Evolutionary conservation across 805 yeast species (phyloP), one percentile per base, ranked within the genome.

Genomic region (Saccharomycopsis sp.): DNA sequence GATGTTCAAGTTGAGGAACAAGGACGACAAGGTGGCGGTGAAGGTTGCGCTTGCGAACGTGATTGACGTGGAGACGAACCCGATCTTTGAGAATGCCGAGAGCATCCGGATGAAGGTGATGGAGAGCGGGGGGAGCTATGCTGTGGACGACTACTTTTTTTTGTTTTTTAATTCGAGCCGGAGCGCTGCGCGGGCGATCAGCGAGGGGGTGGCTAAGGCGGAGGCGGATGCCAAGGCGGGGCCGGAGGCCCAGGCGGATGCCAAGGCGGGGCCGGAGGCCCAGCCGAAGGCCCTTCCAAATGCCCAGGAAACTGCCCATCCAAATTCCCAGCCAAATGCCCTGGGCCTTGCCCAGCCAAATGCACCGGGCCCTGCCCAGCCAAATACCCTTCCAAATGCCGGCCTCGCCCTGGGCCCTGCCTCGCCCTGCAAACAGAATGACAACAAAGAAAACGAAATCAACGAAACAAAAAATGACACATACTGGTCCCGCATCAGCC

Each of bases 31-130:
- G 60, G 94, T 89, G 14, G 80, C 87, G 20, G 74, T 91, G 18
- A 87, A 87, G 64, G 81, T 92, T 2, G 97, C 97, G 0, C 65
- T 87, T 24, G 79, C 75, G 40, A 86, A 85, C 64, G 73, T 92
- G 14, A 66, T 86, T 7, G 87, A 85, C 64, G 67, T 84, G 24
- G 86, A 82, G 51, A 77, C 80, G 53, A 78, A 79, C 20, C 67
- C 78, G 29, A 78, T 87, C 2, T 73, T 85, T 47, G 84, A 84
- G 15, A 70, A 71, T 20, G 81, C 86, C 0, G 77, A 79, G 24
- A 82, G 84, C 15, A 68, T 89, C 40, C 73, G 81, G 51, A 64
- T 89, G n/a, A 79, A 81, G 55, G 89, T 85, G 1, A 68, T 83
- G 51, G 89, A 84, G 62, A 76, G 77, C 54, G 71, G 75, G 4